Percentiles rank a stretch among this genome's conserved stretches.
Conservation (phyloP, 176 grass and related monocot genomes). For the Cocos nucifera region DNA sequence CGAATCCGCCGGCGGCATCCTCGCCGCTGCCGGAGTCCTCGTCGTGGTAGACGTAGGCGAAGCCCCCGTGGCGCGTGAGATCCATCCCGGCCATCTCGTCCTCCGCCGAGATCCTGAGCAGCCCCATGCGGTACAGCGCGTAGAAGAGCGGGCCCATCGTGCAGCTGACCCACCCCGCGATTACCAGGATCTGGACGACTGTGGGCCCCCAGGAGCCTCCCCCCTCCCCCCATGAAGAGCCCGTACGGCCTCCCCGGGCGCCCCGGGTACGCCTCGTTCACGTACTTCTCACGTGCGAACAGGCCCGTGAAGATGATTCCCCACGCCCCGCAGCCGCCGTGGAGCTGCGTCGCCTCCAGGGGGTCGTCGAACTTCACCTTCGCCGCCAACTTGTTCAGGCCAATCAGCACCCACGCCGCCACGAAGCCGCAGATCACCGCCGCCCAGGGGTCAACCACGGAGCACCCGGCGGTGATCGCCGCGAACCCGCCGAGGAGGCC, state of each 20-base stretch:
- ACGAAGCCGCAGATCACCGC: constrained; percentile 56
- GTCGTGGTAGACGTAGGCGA: constrained; percentile 12
- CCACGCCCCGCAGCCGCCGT: constrained; percentile 37
- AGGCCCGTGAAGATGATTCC: constrained; percentile 37
- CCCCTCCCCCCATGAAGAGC: constrained; percentile 38
- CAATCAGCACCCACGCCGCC: constrained; percentile 61
- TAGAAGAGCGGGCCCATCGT: constrained; percentile 33
- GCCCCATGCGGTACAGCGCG: constrained; percentile 12
- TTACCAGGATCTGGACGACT: constrained; percentile 24
- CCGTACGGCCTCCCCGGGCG: constrained; percentile 19
- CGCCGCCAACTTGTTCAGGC: constrained; percentile 33
- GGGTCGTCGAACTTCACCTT: constrained; percentile 34
- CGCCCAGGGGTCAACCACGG: constrained; percentile 55
- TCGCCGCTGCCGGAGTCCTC: constrained; percentile 1
- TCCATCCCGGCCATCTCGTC: constrained; percentile 32
- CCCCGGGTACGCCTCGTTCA: constrained; percentile 22
- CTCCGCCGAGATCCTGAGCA: constrained; percentile 14
- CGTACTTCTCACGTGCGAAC: constrained; percentile 33
- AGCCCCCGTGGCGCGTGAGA: constrained; percentile 23
- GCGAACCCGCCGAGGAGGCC: constrained; percentile 60
- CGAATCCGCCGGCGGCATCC: neutral
- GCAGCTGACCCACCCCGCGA: constrained; percentile 22
- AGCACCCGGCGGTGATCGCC: constrained; percentile 48
- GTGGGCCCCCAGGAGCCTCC: constrained; percentile 26
- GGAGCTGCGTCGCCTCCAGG: constrained; percentile 33